Evolutionary conservation across 441 rosid species (phyloP).

Genomic region (Geranium incanum): DNA sequence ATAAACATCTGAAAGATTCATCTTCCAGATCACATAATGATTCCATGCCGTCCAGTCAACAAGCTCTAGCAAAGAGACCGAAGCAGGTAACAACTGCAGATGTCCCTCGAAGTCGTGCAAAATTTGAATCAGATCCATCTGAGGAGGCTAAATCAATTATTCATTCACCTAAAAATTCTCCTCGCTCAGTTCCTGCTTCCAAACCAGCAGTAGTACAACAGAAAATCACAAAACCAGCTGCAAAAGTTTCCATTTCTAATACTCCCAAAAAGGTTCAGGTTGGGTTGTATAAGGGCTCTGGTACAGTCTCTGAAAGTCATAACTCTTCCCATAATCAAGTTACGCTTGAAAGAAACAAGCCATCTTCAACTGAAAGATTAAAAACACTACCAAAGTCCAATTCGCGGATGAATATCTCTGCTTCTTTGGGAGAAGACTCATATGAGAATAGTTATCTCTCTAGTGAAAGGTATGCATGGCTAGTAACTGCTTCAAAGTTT

Average conservation of each 20-base stretch:
- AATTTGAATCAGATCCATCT: slow-evolving; percentile 33
- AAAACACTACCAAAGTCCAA: slow-evolving; percentile 48
- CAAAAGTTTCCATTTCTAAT: slow-evolving; percentile 32
- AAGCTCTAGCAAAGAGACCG: slow-evolving; percentile 30
- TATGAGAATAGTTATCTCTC: slow-evolving; percentile 33
- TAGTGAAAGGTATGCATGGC: slow-evolving; percentile 38
- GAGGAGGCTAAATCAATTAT: slow-evolving; percentile 34
- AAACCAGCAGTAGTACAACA: slow-evolving; percentile 39
- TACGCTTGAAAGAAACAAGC: slow-evolving; percentile 42
- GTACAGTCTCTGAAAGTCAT: slow-evolving; percentile 29
- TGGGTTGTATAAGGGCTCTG: slow-evolving; percentile 42
- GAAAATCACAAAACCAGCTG: slow-evolving; percentile 30
- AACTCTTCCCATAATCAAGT: slow-evolving; percentile 43
- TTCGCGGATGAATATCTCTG: slow-evolving; percentile 28
- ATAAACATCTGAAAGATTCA: slow-evolving; percentile 31
- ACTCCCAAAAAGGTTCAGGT: slow-evolving; percentile 44
- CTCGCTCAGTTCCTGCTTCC: slow-evolving; percentile 27
- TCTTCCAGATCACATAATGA: slow-evolving; percentile 30
- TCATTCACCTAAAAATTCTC: slow-evolving; percentile 50
- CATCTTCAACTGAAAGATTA: slow-evolving; percentile 46
- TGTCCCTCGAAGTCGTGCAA: slow-evolving; percentile 32
- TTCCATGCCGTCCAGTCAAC: slow-evolving; percentile 29
- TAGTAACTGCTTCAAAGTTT: slow-evolving; percentile 18
- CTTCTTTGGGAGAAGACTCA: slow-evolving; percentile 34
- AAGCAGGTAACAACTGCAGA: slow-evolving; percentile 21